Evolutionary conservation across 345 rosid genomes (phyloP).

Genomic region (Hibiscus tridactylites): DNA sequence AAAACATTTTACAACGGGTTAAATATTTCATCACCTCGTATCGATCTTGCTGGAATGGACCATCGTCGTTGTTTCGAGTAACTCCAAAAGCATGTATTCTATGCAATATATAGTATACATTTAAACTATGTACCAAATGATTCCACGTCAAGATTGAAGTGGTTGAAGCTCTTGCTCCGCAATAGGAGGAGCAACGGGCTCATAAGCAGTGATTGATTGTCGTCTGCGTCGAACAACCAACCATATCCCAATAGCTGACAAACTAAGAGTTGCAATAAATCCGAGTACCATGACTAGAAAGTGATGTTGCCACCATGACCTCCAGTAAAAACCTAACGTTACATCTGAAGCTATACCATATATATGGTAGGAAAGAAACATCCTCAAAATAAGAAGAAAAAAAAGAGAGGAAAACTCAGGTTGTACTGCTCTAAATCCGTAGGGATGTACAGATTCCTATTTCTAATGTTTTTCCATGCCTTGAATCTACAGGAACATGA

Average conservation of each 20-base stretch:
- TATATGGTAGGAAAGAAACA: background rate
- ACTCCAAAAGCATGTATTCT: background rate
- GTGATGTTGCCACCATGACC: conserved; percentile 68
- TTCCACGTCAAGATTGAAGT: conserved; percentile 21
- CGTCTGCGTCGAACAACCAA: conserved; percentile 41
- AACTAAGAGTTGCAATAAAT: conserved; percentile 24
- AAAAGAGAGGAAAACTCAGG: background rate
- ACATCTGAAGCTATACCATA: background rate
- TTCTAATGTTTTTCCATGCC: background rate
- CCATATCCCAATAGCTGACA: conserved; percentile 41
- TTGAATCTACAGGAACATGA: too few species aligned
- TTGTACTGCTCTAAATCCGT: background rate
- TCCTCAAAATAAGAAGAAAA: too few species aligned
- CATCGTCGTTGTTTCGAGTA: background rate
- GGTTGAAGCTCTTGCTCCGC: conserved; percentile 89
- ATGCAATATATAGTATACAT: background rate
- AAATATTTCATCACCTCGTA: background rate
- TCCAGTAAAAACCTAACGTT: conserved; percentile 4
- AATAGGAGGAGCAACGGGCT: conserved; percentile 81
- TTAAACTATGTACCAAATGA: background rate
- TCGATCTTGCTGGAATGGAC: background rate
- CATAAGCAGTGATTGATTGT: conserved; percentile 27
- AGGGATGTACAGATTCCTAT: background rate
- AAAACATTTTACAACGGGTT: background rate
- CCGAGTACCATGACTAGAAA: conserved; percentile 31